Conservation (phyloP, 345 rosid species). For the Cardamine resedifolia region DNA sequence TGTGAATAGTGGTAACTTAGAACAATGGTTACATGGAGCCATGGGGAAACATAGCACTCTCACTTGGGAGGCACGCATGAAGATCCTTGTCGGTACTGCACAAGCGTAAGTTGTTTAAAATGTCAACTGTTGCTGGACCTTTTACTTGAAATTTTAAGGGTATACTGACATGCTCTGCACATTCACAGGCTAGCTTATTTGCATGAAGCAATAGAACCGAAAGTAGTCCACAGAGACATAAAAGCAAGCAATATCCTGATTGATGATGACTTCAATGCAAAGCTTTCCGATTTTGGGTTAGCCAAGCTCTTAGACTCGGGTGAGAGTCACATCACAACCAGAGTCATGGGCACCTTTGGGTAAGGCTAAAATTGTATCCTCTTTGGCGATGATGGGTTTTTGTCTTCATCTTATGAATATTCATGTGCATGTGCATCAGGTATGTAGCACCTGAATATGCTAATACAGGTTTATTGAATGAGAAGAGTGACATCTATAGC, state of each 20-base stretch:
- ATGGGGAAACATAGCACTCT: slow-evolving; percentile 54
- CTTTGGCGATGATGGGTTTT: not conserved
- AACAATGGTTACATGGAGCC: slow-evolving; percentile 80
- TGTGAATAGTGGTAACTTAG: slow-evolving; percentile 85
- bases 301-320: slow-evolving; percentile 91
- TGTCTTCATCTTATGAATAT: not conserved
- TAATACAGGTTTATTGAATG: slow-evolving; percentile 81
- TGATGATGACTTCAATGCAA: slow-evolving; percentile 73
- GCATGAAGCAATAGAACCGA: slow-evolving; percentile 98
- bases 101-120: slow-evolving; percentile 64
- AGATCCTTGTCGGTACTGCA: slow-evolving; percentile 75
- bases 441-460: slow-evolving; percentile 99
- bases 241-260: slow-evolving; percentile 95
- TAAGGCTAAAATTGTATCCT: slow-evolving; percentile 32
- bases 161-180: slow-evolving; percentile 1
- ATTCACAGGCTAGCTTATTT: slow-evolving; percentile 84
- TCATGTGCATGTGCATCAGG: slow-evolving; percentile 44
- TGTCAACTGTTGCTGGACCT: slow-evolving; percentile 15
- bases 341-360: slow-evolving; percentile 99
- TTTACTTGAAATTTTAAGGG: not conserved
- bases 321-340: slow-evolving; percentile 90
- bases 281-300: slow-evolving; percentile 97
- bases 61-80: slow-evolving; percentile 89
- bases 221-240: slow-evolving; percentile 94
- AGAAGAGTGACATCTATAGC: slow-evolving; percentile 93